Evolutionary conservation across 2,329 filamentous ascomycete genomes (phyloP), one percentile per base, ranked within the genome.

Genomic region (Colletotrichum sojae): DNA sequence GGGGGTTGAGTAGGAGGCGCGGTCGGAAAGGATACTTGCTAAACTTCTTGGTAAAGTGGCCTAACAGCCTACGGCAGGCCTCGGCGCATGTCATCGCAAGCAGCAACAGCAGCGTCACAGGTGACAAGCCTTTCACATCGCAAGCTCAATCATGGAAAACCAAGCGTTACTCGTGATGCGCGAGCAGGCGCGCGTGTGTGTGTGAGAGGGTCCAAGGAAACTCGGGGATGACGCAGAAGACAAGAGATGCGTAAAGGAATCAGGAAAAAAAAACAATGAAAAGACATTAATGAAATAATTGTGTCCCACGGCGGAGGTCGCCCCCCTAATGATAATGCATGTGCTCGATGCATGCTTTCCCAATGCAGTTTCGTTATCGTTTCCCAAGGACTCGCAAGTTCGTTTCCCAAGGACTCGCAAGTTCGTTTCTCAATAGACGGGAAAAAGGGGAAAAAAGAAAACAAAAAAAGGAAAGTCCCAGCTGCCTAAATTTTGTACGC

Each of bases 401-500:
- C 48, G 46, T 15, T 12, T 18, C 20, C 18, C 46, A 36, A 22
- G 51, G 20, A 25, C 62, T 25, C 22, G 22, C 51, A 36, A 46
- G 18, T 39, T 65, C 48, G 46, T 15, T 12, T 18, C 20, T 25
- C 46, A 36, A 22, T 56, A 53, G 43, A 39, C 31, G 31, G 31
- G 31, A 36, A 36, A 6, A 36, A n/a, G n/a, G n/a, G 31, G 31
- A 36, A 36, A 36, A 36, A 36, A 10, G 5, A n/a, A 48, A 12
- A 36, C 3, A 45, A 53, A 43, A 25, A 63, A 6, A 65, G 12
- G 31, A 67, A 70, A 62, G 31, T 48, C 63, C 63, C 43, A 22
- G 63, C 58, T 57, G 25, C 66, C 54, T n/a, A 46, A 46, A 36
- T 70, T 70, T 70, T 67, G 58, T 65, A 71, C 69, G 66, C 60